These are phyloP conservation scores for Fusarium secorum DNA, from an alignment of 2,329 filamentous ascomycete genomes.

Conservation along the genomic window DNA sequence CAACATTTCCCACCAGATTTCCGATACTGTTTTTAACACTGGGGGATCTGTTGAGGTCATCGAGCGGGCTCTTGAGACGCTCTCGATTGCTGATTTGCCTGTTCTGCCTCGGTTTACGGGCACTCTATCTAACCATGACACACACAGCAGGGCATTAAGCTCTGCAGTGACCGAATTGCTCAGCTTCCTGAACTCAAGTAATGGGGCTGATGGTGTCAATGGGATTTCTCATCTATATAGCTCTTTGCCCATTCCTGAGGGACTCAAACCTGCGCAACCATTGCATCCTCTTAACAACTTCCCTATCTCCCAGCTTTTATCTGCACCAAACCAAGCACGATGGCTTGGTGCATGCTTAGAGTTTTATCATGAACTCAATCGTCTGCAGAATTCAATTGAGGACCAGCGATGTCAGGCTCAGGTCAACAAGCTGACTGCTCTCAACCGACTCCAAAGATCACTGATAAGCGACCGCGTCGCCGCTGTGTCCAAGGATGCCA, in stretches of 20 bases:
- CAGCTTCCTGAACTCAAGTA: constrained; percentile 45
- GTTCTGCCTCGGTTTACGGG: constrained; percentile 49
- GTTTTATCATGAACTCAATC: constrained; percentile 54
- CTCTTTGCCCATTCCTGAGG: constrained; percentile 39
- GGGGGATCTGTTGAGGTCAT: constrained; percentile 39
- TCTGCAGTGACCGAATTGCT: constrained; percentile 38
- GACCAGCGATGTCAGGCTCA: constrained; percentile 53
- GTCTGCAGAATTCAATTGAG: constrained; percentile 53
- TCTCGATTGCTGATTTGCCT: constrained; percentile 57
- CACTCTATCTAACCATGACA: constrained; percentile 23
- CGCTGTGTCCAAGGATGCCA: constrained; percentile 67
- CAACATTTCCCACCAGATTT: constrained; percentile 48
- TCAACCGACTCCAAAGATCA: constrained; percentile 70
- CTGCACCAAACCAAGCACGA: constrained; percentile 46
- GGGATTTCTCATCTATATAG: constrained; percentile 50
- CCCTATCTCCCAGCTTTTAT: constrained; percentile 57
- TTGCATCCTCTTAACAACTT: constrained; percentile 68
- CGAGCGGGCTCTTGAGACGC: constrained; percentile 54
- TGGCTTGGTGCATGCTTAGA: constrained; percentile 65
- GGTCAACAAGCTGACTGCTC: constrained; percentile 58
- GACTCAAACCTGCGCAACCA: constrained; percentile 51
- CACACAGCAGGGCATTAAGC: constrained; percentile 1
- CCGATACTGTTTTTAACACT: constrained; percentile 39
- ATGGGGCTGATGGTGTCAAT: constrained; percentile 42
- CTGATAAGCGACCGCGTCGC: constrained; percentile 62